phyloP scores from a whole-genome alignment of 352 stramenopile genomes.

The Phytopythium montanum region DNA sequence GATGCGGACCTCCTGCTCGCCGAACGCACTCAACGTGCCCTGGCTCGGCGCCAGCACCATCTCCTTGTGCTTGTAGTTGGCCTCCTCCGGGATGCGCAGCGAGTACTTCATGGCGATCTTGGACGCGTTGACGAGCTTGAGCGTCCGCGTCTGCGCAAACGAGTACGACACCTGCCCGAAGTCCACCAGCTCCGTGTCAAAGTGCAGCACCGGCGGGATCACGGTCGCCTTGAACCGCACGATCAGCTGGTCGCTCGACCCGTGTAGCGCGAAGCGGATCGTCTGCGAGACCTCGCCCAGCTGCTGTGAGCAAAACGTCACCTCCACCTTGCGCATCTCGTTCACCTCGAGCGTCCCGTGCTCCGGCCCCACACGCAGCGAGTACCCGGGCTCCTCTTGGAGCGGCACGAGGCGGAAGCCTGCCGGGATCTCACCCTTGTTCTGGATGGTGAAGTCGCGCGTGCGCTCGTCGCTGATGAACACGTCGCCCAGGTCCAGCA shows the following conservation, averaged over 20 bases:
- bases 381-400: slow-evolving; percentile 25
- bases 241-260: slow-evolving; percentile 79
- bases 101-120: slow-evolving; percentile 91
- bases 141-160: slow-evolving; percentile 67
- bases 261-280: slow-evolving; percentile 84
- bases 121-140: slow-evolving; percentile 92
- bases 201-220: slow-evolving; percentile 92
- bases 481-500: slow-evolving; percentile 94
- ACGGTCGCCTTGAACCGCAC: slow-evolving; percentile 88
- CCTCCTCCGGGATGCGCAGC: slow-evolving; percentile 91
- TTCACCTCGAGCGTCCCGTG: slow-evolving; percentile 65
- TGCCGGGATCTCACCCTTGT: slow-evolving; percentile 92
- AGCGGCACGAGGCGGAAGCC: slow-evolving; percentile 63
- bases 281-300: slow-evolving; percentile 87
- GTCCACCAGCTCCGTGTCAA: slow-evolving; percentile 88
- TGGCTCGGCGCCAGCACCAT: slow-evolving; percentile 76
- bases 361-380: slow-evolving; percentile 40
- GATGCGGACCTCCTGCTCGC: slow-evolving; percentile 80
- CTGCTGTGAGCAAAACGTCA: slow-evolving; percentile 85
- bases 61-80: slow-evolving; percentile 88
- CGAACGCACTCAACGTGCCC: slow-evolving; percentile 79
- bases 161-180: slow-evolving; percentile 92
- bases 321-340: slow-evolving; percentile 76
- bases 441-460: slow-evolving; percentile 91
- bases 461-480: slow-evolving; percentile 90